Evolutionary conservation across 768 basidiomycete species (phyloP).

Genomic region (Coprinellus micaceus): DNA sequence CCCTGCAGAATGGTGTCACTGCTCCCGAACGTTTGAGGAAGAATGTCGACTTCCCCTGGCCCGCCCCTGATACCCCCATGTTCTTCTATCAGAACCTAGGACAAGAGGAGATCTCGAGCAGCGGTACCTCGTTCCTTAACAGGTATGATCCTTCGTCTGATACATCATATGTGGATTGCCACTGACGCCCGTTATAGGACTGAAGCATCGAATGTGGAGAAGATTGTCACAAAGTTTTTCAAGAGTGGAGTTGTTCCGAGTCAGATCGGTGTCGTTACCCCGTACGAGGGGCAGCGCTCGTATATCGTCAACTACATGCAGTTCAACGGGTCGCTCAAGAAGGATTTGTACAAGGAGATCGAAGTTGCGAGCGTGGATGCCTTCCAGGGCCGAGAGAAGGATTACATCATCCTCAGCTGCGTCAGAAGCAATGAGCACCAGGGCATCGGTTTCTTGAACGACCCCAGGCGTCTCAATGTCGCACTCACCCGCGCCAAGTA

Average conservation of each 20-base stretch:
- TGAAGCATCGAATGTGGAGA: conserved; percentile 98
- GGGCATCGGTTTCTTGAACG: conserved; percentile 98
- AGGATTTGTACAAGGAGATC: conserved; percentile 98
- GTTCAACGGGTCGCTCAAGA: conserved; percentile 98
- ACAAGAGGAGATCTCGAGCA: conserved; percentile 97
- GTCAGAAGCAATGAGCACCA: conserved; percentile 99
- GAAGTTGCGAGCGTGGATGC: conserved; percentile 99
- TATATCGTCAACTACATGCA: conserved; percentile 99
- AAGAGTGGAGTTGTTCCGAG: conserved; percentile 93
- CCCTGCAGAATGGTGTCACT: conserved; percentile 97
- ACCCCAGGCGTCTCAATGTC: conserved; percentile 93
- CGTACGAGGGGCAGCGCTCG: conserved; percentile 97
- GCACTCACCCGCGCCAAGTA: conserved; percentile 97
- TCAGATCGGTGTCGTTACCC: conserved; percentile 98
- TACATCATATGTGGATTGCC: conserved; percentile 98
- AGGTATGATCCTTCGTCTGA: conserved; percentile 80
- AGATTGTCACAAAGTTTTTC: conserved; percentile 99
- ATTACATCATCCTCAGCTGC: conserved; percentile 97
- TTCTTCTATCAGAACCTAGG: conserved; percentile 99
- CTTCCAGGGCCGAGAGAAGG: conserved; percentile 99
- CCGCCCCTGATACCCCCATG: conserved; percentile 95
- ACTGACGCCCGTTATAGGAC: too few species aligned
- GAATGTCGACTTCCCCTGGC: conserved; percentile 99
- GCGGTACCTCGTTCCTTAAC: conserved; percentile 97
- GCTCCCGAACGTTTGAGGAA: conserved; percentile 95